These are phyloP conservation scores for Auricularia cornea DNA, from an alignment of 768 basidiomycete species.

Conservation along the genomic window DNA sequence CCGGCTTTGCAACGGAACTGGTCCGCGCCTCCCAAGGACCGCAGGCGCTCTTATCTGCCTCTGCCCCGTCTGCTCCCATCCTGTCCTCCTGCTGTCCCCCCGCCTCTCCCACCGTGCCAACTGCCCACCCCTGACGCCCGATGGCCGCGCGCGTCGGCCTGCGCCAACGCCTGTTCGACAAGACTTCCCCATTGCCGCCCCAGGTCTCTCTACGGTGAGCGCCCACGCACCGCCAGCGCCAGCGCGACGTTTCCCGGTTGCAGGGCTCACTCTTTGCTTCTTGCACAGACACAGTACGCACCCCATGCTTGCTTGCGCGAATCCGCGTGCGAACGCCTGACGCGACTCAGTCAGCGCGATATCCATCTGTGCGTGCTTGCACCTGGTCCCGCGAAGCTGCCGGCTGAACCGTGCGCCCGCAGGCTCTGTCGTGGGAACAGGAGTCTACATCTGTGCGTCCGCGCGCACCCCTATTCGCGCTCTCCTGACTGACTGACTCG, in stretches of 20 bases:
- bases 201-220: not conserved
- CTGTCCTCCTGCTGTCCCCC: not conserved
- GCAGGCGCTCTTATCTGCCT: not conserved
- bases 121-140: too few species aligned
- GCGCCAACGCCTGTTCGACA: not conserved
- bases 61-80: not conserved
- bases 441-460: not conserved
- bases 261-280: not conserved
- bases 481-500: not conserved
- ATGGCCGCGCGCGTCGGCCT: not conserved
- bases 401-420: not conserved
- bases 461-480: not conserved
- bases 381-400: not conserved
- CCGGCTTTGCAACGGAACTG: not conserved
- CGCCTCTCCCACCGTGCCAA: too few species aligned
- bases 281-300: not conserved
- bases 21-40: not conserved
- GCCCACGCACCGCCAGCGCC: not conserved
- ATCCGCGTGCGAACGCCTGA: not conserved
- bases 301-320: too few species aligned
- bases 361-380: not conserved
- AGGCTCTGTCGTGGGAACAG: not conserved
- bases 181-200: not conserved
- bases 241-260: not conserved
- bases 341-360: not conserved